Base-by-base conservation (phyloP, 2,329 filamentous ascomycete genomes). In the Tolypocladium inflatum region DNA sequence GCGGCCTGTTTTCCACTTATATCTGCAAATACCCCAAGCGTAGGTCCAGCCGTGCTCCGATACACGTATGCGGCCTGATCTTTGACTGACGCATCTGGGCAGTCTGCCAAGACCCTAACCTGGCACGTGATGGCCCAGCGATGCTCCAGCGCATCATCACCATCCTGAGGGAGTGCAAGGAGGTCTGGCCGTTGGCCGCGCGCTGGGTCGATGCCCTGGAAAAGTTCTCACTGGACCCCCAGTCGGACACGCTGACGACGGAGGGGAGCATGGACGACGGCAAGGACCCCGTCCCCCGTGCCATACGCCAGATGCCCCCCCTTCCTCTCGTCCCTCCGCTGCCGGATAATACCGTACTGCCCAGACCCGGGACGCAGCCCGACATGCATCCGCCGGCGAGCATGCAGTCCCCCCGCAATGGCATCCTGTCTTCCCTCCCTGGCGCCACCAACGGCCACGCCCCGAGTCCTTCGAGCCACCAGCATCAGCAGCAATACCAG, bases 211-310 rank as follows among this genome's bases (percentile, higher is more conserved):
- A 77, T 8, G 74, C 76, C 1, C 67, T 82, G 3, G 75, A 78
- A 55, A 75, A 73, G 48, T 79, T 80, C 65, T 75, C 73, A 51
- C 71, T 71, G 33, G 74, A 78, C 58, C 73, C 77, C 8, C 75
- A 74, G 56, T 71, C 72, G 17, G 66, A 70, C 37, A 67, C 72
- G 3, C 67, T 73, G 7, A 71, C 68, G 19, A 68, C 73, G 17
- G 76, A 80, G 58, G 75, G 74, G 13, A 76, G 77, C 54, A 81
- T 81, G 79, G 76, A 77, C 9, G 78, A 81, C 55, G 77, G 78
- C 57, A 72, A 66, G 57, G 71, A 74, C 26, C 66, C 68, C 15
- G 62, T 70, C 2, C 68, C 71, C 13, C 63, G 60, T 6, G 63
- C 64, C 41, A 55, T 65, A n/a, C 57, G 63, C 15, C 63, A 63